phyloP scores from a whole-genome alignment of 176 grass and related monocot genomes.

The Oryza coarctata region DNA sequence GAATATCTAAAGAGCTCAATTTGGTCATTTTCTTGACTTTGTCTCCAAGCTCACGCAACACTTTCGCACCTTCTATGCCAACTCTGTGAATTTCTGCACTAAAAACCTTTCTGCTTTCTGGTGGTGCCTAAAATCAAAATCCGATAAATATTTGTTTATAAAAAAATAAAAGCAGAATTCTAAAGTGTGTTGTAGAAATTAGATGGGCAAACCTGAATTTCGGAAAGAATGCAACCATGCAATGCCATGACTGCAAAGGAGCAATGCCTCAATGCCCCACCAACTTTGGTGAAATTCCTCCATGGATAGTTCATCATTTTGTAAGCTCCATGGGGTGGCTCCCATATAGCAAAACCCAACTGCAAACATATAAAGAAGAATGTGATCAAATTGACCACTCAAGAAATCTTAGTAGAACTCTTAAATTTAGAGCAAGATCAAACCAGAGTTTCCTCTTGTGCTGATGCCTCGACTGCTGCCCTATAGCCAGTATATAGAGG shows the following conservation, averaged over 20 bases:
- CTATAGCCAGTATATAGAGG: constrained; percentile 89
- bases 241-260: constrained; percentile 95
- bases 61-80: constrained; percentile 73
- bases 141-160: constrained; percentile 14
- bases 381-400: constrained; percentile 24
- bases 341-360: constrained; percentile 94
- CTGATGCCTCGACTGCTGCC: constrained; percentile 72
- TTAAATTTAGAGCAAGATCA: constrained; percentile 29
- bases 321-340: constrained; percentile 91
- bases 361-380: constrained; percentile 33
- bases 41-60: constrained; percentile 65
- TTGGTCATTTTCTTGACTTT: constrained; percentile 87
- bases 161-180: constrained; percentile 10
- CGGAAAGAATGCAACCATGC: constrained; percentile 98
- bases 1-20: constrained; percentile 58
- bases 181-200: not conserved
- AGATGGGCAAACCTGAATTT: constrained; percentile 79
- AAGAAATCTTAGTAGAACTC: constrained; percentile 13
- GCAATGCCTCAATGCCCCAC: constrained; percentile 90
- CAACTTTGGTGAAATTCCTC: constrained; percentile 78
- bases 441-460: constrained; percentile 87
- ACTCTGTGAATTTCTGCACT: constrained; percentile 68
- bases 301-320: constrained; percentile 86
- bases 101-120: constrained; percentile 79
- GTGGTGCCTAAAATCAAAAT: constrained; percentile 64